A percentile compares a stretch with the other conserved stretches of the same genome.
Evolutionary conservation across 2,329 filamentous ascomycete genomes (phyloP).

Genomic region (Juglanconis oblonga): DNA sequence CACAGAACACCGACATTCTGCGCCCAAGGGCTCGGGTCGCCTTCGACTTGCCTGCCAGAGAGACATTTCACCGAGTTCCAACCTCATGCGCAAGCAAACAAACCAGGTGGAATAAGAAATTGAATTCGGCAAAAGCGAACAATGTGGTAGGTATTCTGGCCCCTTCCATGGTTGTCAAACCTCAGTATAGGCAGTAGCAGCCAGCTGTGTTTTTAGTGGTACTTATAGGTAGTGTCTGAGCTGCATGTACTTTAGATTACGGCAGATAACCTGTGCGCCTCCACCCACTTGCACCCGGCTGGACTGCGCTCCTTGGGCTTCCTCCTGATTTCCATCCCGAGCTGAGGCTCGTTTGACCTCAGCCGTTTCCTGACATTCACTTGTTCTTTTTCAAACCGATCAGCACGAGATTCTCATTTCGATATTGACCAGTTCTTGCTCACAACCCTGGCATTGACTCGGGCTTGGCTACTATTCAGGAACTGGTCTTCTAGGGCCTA

Average conservation of each 20-base stretch:
- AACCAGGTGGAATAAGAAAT: too few relatives aligned
- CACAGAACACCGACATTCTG: too few relatives aligned
- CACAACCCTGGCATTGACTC: neutral
- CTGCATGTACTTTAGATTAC: conserved; percentile 4
- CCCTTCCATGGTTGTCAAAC: too few relatives aligned
- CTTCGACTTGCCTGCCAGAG: too few relatives aligned
- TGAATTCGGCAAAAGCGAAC: too few relatives aligned
- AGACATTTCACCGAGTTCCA: too few relatives aligned
- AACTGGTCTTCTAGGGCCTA: neutral
- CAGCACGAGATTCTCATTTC: neutral
- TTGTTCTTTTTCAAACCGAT: neutral
- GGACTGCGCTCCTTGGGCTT: too few relatives aligned
- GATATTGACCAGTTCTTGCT: neutral
- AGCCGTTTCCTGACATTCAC: neutral
- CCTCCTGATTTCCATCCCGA: too few relatives aligned
- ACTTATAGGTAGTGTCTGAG: neutral
- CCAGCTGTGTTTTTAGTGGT: neutral
- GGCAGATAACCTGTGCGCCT: neutral
- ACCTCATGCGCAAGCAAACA: too few relatives aligned
- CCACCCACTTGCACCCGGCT: neutral
- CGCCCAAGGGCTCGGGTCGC: too few relatives aligned
- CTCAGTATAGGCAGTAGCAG: too few relatives aligned
- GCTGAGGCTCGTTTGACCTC: neutral
- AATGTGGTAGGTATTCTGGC: too few relatives aligned
- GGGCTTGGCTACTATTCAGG: neutral